Percentiles rank a stretch among this genome's conserved stretches.
These are phyloP conservation scores for Penicillium bialowiezense DNA, from an alignment of 495 filamentous ascomycete species.

Conservation along the genomic window DNA sequence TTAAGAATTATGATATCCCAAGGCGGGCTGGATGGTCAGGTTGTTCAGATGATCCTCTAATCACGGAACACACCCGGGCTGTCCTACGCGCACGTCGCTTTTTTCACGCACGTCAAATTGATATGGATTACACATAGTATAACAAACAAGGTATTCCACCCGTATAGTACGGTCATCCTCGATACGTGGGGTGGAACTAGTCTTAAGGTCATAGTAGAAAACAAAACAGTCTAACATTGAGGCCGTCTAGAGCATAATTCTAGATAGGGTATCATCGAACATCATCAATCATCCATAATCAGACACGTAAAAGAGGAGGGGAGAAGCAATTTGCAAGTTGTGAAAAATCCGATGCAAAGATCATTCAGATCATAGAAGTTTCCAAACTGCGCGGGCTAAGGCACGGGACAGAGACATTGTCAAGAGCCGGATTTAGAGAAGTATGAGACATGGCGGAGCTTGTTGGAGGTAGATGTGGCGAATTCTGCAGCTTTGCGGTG, in stretches of 20 bases:
- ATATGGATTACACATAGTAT: too few relatives aligned
- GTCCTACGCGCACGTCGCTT: too few relatives aligned
- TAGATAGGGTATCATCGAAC: conserved; percentile 31
- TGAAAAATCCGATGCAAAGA: background rate
- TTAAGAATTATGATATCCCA: conserved; percentile 29
- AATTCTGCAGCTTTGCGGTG: conserved; percentile 2
- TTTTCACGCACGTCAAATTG: too few relatives aligned
- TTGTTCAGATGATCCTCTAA: too few relatives aligned
- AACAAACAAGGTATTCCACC: too few relatives aligned
- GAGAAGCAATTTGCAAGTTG: background rate
- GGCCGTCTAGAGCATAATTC: conserved; percentile 16
- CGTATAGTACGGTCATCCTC: too few relatives aligned
- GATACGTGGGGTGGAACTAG: too few relatives aligned
- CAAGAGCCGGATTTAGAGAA: conserved; percentile 17
- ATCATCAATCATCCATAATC: conserved; percentile 22
- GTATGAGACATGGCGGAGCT: conserved; percentile 2
- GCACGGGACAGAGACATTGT: conserved; percentile 19
- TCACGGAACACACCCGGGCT: too few relatives aligned
- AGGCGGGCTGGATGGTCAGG: conserved; percentile 25
- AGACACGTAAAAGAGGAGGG: background rate
- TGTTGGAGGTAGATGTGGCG: background rate
- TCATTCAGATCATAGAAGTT: conserved; percentile 23
- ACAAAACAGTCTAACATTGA: background rate
- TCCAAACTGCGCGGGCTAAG: conserved; percentile 20
- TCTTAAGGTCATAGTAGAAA: background rate